These are phyloP conservation scores for Amphirosellinia nigrospora DNA, from an alignment of 495 filamentous ascomycete species.

Conservation along the genomic window DNA sequence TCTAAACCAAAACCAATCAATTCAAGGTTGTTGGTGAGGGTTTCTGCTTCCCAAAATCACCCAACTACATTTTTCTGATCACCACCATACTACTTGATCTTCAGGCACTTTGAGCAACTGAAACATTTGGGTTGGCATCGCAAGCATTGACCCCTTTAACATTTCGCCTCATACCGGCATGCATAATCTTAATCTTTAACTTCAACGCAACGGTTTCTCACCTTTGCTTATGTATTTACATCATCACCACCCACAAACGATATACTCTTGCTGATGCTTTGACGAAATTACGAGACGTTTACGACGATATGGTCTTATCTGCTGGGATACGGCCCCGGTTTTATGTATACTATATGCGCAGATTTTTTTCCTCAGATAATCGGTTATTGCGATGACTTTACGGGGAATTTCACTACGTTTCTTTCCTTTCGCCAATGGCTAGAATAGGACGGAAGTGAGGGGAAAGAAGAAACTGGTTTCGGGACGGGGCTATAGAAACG, in stretches of 20 bases:
- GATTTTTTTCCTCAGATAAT: slow-evolving; percentile 7
- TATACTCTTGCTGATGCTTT: neutral
- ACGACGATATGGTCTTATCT: neutral
- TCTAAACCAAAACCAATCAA: neutral
- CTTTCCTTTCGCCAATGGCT: neutral
- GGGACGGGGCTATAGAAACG: neutral
- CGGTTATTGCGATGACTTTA: neutral
- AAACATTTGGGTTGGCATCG: neutral
- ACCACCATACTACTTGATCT: neutral
- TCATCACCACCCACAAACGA: neutral
- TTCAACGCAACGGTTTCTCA: neutral
- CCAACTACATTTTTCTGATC: neutral
- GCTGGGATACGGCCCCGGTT: neutral
- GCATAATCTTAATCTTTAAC: neutral
- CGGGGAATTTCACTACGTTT: neutral
- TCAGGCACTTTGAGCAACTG: neutral
- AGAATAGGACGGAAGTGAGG: neutral
- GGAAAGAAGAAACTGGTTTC: neutral
- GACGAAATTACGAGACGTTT: neutral
- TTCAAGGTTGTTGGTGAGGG: neutral
- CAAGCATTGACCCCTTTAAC: neutral
- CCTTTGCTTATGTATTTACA: neutral
- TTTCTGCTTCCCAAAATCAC: neutral
- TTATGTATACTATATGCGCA: neutral
- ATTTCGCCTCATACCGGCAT: neutral